Percentiles rank a stretch among this genome's conserved stretches.
phyloP scores from a whole-genome alignment of 345 rosid species.

The Camelina laxa region DNA sequence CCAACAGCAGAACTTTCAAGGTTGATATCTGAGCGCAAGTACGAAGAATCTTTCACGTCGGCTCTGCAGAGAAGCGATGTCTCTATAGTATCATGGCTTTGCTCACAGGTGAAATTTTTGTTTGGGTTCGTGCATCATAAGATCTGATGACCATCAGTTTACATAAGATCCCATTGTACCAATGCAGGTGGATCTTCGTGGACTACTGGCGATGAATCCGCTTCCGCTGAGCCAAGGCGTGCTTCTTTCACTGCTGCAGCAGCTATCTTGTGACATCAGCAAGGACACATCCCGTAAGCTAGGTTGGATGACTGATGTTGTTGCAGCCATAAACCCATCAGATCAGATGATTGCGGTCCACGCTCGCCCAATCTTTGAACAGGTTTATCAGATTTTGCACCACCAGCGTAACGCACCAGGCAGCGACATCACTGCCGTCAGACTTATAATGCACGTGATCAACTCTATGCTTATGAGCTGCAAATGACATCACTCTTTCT shows the following conservation, averaged over 20 bases:
- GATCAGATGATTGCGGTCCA: constrained; percentile 71
- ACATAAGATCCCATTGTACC: not conserved
- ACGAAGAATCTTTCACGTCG: constrained; percentile 74
- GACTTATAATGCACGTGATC: constrained; percentile 73
- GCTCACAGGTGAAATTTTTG: constrained; percentile 64
- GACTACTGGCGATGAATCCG: constrained; percentile 59
- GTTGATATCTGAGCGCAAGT: constrained; percentile 70
- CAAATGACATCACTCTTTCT: constrained; percentile 49
- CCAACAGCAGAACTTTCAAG: constrained; percentile 72
- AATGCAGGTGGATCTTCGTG: constrained; percentile 71
- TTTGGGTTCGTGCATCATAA: not conserved
- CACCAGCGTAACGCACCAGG: constrained; percentile 59
- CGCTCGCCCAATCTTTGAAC: constrained; percentile 74
- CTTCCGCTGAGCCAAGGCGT: constrained; percentile 90
- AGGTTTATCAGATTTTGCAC: constrained; percentile 69
- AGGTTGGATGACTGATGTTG: constrained; percentile 84
- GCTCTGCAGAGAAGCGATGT: constrained; percentile 88
- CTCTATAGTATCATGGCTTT: constrained; percentile 83
- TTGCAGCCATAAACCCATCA: constrained; percentile 69
- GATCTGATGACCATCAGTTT: not conserved
- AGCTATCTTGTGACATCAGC: constrained; percentile 73
- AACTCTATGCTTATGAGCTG: constrained; percentile 64
- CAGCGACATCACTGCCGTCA: constrained; percentile 55
- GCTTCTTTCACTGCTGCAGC: constrained; percentile 81
- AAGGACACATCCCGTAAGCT: constrained; percentile 68